These are phyloP conservation scores for Cinchona pubescens DNA, from an alignment of 257 asterid genomes.

Conservation along the genomic window DNA sequence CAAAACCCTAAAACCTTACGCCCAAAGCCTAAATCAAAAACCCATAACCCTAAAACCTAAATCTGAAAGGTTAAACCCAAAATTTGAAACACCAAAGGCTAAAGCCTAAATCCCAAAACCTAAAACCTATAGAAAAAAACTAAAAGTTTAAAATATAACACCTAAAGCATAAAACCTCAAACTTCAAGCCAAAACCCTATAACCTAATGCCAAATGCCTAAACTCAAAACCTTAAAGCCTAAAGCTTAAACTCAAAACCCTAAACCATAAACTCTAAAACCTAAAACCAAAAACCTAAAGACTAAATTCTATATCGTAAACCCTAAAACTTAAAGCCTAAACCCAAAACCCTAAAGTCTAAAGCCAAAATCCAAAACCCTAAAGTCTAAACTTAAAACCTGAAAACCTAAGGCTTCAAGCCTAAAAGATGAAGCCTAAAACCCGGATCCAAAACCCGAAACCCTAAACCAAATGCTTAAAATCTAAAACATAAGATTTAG, in stretches of 20 bases:
- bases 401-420: conserved; percentile 5
- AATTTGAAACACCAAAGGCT: conserved; percentile 9
- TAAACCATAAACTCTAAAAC: conserved; percentile 6
- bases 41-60: background rate
- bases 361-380: background rate
- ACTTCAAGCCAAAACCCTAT: conserved; percentile 7
- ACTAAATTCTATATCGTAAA: background rate
- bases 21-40: too few relatives aligned
- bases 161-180: conserved; percentile 6
- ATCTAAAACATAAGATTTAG: background rate
- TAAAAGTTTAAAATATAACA: background rate
- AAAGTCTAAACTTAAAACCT: background rate
- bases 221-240: too few relatives aligned
- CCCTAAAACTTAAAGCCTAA: conserved; percentile 2
- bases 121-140: conserved; percentile 8
- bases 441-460: conserved; percentile 1
- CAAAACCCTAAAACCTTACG: too few relatives aligned
- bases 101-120: conserved; percentile 7
- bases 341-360: conserved; percentile 4
- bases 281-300: conserved; percentile 3
- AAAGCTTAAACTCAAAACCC: conserved; percentile 6
- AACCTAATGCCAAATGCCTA: too few relatives aligned
- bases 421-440: conserved; percentile 3
- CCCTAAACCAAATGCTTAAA: too few relatives aligned
- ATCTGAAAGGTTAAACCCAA: too few relatives aligned